These are phyloP conservation scores for Yamadazyma atmosphaerica DNA, from an alignment of 1,139 yeast genomes.

Conservation along the genomic window DNA sequence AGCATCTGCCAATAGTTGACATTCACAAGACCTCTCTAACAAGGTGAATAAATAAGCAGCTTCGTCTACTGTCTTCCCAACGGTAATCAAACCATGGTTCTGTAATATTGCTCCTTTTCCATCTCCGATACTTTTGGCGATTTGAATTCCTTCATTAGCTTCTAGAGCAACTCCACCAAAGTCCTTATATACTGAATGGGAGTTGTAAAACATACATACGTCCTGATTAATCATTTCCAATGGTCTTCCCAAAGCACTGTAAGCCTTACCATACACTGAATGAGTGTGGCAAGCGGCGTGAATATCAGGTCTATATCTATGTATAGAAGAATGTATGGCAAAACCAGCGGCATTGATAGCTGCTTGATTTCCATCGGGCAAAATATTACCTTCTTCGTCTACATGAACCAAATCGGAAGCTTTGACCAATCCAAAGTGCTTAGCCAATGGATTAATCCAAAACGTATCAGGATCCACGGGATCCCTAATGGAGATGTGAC, in stretches of 20 bases:
- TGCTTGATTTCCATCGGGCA: conserved; percentile 61
- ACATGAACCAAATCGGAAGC: conserved; percentile 78
- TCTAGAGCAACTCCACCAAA: conserved; percentile 85
- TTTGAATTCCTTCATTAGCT: conserved; percentile 64
- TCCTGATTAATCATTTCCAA: conserved; percentile 83
- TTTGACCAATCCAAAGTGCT: conserved; percentile 66
- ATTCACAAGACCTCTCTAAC: conserved; percentile 69
- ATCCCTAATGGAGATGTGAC: conserved; percentile 78
- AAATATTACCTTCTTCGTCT: conserved; percentile 67
- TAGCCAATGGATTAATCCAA: conserved; percentile 79
- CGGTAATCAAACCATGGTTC: conserved; percentile 79
- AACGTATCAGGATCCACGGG: conserved; percentile 71
- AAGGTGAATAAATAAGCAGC: conserved; percentile 73
- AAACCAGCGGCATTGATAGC: conserved; percentile 82
- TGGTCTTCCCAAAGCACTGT: conserved; percentile 67
- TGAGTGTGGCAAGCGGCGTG: conserved; percentile 84
- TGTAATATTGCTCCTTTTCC: conserved; percentile 67
- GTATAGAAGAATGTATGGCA: conserved; percentile 75
- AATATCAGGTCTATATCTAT: conserved; percentile 75
- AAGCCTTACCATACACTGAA: conserved; percentile 73
- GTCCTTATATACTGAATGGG: conserved; percentile 63
- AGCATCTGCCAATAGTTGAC: conserved; percentile 61
- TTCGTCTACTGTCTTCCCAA: conserved; percentile 77
- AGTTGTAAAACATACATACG: conserved; percentile 64
- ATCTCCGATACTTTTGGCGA: conserved; percentile 66